Base-by-base conservation (phyloP, 805 yeast species). In the Candida nonsorbophila region DNA sequence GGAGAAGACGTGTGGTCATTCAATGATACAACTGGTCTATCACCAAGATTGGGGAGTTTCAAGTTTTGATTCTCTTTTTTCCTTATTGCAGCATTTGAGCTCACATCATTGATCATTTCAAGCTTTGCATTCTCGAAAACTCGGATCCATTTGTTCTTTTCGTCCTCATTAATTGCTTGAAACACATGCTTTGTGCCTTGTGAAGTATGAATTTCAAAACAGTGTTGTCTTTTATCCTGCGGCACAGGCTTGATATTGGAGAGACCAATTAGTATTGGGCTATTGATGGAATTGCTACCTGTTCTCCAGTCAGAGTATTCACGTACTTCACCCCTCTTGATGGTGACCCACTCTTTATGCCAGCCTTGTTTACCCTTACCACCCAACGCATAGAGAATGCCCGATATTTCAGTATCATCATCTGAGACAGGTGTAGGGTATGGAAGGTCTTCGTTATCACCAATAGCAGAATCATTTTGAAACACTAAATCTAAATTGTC, bases 301-400 rank as follows among this genome's bases (percentile, higher is more conserved):
- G 68, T 73, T 42, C 88, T 72, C 92, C 94, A 86, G 53, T 85
- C 87, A 25, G 80, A 68, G 48, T 72, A 85, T 47, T 85, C 92
- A 24, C 67, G 63, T 23, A 86, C 57, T 34, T 67, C 70, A 2
- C 90, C 87, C n/a, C 75, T 72, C 9, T 72, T 69, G 28, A 85
- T 60, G 0, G 78, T 84, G 1, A 86, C 83, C 88, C 94, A 84
- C 50, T 81, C 87, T 45, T 84, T 85, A 51, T 85, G 94, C 96
- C 95, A 87, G 3, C 82, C 80, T 14, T 63, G 72, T 35, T 72
- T 72, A 0, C 77, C 76, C 33, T 72, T 75, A 0, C 80, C 81
- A 0, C 79, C 78, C 20, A 72, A 56, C 2, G 74, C 65, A 44
- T 71, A 76, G n/a, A 77, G 47, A 8, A 76, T 64, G 1, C 82